Base-by-base conservation (phyloP, 495 filamentous ascomycete species). In the Penicillium herquei region DNA sequence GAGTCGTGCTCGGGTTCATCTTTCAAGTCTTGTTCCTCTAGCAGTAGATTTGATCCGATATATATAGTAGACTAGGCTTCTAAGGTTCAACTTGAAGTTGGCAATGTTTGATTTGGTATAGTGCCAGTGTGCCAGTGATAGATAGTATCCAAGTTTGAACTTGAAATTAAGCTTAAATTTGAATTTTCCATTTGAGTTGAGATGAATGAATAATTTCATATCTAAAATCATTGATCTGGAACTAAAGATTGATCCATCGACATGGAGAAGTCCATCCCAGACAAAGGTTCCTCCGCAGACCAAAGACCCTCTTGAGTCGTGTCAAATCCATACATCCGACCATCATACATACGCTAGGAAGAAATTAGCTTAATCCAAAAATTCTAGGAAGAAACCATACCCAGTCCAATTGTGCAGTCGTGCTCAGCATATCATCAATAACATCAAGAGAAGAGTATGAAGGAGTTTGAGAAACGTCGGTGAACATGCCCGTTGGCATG, bases 391-490 rank as follows among this genome's bases (percentile, higher is more conserved):
- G 16, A 7, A 6, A 44, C 26, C 13, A 39, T 78, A 91, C 89
- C 89, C 89, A 92, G 68, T 92, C 86, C 59, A 92, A 76, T 59
- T 85, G 87, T 31, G 59, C 57, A 1, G 77, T 69, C 3, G 82
- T 54, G 33, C 68, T 69, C 14, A 78, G 78, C 76, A 83, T 76
- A 3, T 86, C 85, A 21, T 80, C 81, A 53, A 80, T 76, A 8
- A 79, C 66, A 64, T 56, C 79, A 58, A 69, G 68, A 52, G 57
- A 81, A 59, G 57, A 81, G 61, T 62, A 74, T 0, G 52, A 56
- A 1, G 56, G 51, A n/a, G 49, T 35, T n/a, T 49, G 45, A 39
- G 17, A 30, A 18, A 44, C 12, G 12, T 51, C 39, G 32, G n/a
- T 34, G 33, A 51, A 44, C 26, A 53, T 52, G 13, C 48, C 18